Base-by-base conservation (phyloP, 169 alveolate species). In the Eimeria sp. region DNA sequence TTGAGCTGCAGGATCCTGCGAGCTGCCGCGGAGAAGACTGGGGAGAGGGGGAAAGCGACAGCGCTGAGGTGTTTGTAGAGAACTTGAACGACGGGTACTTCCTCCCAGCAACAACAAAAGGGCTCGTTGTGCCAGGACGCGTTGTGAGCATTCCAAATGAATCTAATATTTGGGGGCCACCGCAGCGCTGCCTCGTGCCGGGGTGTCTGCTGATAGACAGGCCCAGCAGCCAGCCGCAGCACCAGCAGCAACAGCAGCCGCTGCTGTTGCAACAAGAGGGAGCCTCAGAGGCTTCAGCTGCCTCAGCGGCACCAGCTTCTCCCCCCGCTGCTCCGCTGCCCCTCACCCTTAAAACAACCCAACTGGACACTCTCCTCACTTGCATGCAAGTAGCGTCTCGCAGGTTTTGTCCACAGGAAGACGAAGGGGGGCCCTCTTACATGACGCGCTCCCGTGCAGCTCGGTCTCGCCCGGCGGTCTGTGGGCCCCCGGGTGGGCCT, bases 361-460 rank as follows among this genome's bases (percentile, higher is more conserved):
- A 91, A 27, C 96, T 91, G 52, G 77, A 91, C 74, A 78, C 96
- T 16, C 71, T 91, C 25, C 74, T 91, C 64, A 91, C 96, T 27
- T 91, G 91, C 52, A 25, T 91, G 60, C 96, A 91, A 49, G 85
- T 88, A 20, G 96, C 96, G 9, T 72, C 85, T 10, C 96, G 89
- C 40, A 66, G 91, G 43, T 33, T 72, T 46, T 49, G 90, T 46
- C 66, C 82, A 25, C 83, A 46, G 25, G 87, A 78, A 25, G 95
- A 90, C 56, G 96, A 80, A 6, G 90, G 64, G 56, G 96, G 96
- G 14, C 91, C 96, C 30, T 91, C 96, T 37, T 91, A 91, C 85
- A 91, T 91, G 96, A 91, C 96, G 74, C 96, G 96, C 23, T 91
- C 96, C 33, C 90, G 96, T 25, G 95, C 82, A 10, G 85, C 78